Base-by-base conservation (phyloP, 1,284 basidiomycete genomes). In the Ustilago crameri region DNA sequence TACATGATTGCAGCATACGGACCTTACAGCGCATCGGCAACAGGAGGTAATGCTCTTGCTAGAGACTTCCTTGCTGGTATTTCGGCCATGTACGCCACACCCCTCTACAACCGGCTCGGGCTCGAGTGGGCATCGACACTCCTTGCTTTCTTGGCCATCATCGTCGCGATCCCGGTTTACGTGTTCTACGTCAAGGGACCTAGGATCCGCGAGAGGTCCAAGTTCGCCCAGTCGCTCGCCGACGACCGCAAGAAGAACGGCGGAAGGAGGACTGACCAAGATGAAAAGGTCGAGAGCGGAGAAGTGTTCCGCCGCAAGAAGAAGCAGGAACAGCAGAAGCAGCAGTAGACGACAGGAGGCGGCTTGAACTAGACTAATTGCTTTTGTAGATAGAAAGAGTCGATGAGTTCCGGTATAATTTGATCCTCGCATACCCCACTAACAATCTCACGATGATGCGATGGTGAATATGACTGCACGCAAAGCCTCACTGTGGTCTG, bases 1-100 rank as follows among this genome's bases (percentile, higher is more conserved):
- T 85, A 85, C 62, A 83, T 85, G 82, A 75, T 85, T 14, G 79
- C 80, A 0, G 83, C 84, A 0, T 85, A 85, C 67, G 85, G 85
- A 2, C 80, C 82, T 0, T 86, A 85, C 66, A 74, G 81, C 7
- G 83, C 84, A 4, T 84, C 84, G 0, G 85, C 85, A 17, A 81
- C 81, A 2, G 81, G 80, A 15, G 81, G 81, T 15, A 84, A 84
- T 47, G 83, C 76, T 9, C 70, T 81, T 15, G 73, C 79, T 0
- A 55, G 82, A 44, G 80, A 83, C 44, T 74, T 85, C 66, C 72
- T 86, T 1, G 85, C 85, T 4, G 85, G 85, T 74, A 71, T 85
- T 32, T 81, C 84, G 7, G 83, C 84, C 32, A 80, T 86, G 80
- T 85, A 83, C 56, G 78, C 84, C 2, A 81, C 80, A 0, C 84